Conservation (phyloP, 2,329 filamentous ascomycete species). For the Arthrobotrys megalospora region DNA sequence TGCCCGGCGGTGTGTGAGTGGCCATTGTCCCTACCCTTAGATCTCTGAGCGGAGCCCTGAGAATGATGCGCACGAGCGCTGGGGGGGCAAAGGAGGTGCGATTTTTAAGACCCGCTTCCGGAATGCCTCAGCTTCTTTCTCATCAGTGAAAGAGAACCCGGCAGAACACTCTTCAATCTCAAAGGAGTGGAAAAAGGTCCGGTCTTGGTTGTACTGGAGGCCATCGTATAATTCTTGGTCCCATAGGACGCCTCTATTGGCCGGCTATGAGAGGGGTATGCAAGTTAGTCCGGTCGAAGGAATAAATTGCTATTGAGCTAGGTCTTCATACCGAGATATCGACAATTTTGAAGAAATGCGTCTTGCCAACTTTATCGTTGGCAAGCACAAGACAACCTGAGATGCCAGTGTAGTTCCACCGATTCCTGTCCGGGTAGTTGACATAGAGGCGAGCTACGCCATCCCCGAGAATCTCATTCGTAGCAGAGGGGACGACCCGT, state of each 20-base stretch:
- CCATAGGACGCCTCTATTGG: constrained; percentile 88
- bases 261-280: constrained; percentile 14
- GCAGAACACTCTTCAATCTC: constrained; percentile 94
- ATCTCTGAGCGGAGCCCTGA: constrained; percentile 68
- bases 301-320: not conserved
- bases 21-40: constrained; percentile 84
- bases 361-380: constrained; percentile 94
- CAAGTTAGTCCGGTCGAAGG: not conserved
- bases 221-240: constrained; percentile 98
- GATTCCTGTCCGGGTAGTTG: constrained; percentile 84
- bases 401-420: constrained; percentile 94
- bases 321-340: constrained; percentile 85
- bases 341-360: constrained; percentile 97
- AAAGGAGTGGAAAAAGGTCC: constrained; percentile 97
- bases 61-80: constrained; percentile 40
- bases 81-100: constrained; percentile 69
- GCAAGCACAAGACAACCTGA: constrained; percentile 92
- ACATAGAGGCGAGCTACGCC: constrained; percentile 94
- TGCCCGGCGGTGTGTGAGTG: constrained; percentile 75
- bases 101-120: constrained; percentile 99
- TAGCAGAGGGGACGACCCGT: constrained; percentile 90
- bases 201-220: constrained; percentile 95
- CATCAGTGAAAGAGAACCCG: constrained; percentile 91
- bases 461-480: constrained; percentile 97
- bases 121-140: constrained; percentile 97